A percentile compares a stretch with the other conserved stretches of the same genome.
phyloP scores from a whole-genome alignment of 106 monocot genomes.

The Dioscorea alata region DNA sequence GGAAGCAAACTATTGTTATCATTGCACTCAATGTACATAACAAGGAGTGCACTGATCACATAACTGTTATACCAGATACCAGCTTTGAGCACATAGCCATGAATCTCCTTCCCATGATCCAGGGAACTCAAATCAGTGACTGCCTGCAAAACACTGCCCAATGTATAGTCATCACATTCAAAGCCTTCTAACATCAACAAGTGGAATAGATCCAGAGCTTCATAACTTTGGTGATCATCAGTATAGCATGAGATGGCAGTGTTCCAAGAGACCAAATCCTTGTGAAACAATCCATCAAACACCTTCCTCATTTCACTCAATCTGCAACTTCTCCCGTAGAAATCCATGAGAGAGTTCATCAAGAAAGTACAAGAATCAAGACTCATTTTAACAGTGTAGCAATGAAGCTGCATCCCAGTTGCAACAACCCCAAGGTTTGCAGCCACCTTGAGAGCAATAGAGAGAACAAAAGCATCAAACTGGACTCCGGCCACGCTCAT shows the following conservation, averaged over 20 bases:
- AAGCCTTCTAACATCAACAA: constrained; percentile 12
- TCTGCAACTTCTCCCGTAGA: constrained; percentile 28
- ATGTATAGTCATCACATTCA: constrained; percentile 26
- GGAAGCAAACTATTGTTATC: neutral
- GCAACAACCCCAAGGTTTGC: neutral
- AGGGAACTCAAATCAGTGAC: constrained; percentile 11
- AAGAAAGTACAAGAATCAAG: constrained; percentile 17
- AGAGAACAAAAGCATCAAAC: constrained; percentile 29
- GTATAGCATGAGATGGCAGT: constrained; percentile 27
- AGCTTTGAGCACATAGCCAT: constrained; percentile 27
- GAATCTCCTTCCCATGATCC: constrained; percentile 32
- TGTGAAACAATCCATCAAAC: constrained; percentile 21
- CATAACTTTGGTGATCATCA: neutral
- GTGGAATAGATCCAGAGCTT: constrained; percentile 26
- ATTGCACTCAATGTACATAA: constrained; percentile 31
- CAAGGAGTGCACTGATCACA: constrained; percentile 37
- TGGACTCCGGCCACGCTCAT: constrained; percentile 14
- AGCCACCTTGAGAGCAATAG: constrained; percentile 26
- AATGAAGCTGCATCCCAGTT: constrained; percentile 29
- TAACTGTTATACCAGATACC: constrained; percentile 22
- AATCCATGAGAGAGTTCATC: constrained; percentile 26
- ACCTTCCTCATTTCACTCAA: constrained; percentile 24
- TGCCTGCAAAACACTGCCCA: constrained; percentile 31
- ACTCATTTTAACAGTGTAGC: constrained; percentile 20
- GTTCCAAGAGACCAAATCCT: constrained; percentile 48